Conservation (phyloP, 179 eudicot species). For the Silene coronaria region DNA sequence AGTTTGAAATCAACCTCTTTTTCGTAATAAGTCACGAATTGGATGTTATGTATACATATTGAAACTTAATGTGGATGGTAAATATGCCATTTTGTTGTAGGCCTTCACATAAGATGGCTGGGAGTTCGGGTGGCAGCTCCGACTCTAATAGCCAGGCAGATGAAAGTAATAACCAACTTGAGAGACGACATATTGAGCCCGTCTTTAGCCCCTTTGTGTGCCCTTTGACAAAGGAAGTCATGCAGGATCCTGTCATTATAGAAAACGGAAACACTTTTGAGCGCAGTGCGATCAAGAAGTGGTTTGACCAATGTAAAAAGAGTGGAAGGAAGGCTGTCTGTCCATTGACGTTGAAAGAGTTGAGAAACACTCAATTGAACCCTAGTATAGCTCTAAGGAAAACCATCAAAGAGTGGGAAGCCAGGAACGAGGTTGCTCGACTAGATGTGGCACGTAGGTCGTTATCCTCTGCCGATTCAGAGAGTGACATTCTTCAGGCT, state of each 20-base stretch:
- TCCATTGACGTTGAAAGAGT: conserved; percentile 59
- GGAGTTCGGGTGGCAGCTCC: conserved; percentile 58
- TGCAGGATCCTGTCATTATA: conserved; percentile 80
- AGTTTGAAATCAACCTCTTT: no score
- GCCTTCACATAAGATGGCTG: conserved; percentile 50
- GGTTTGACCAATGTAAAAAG: conserved; percentile 72
- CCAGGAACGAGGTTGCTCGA: conserved; percentile 88
- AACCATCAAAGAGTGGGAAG: conserved; percentile 89
- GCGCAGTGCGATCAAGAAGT: conserved; percentile 89
- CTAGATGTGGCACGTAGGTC: conserved; percentile 75
- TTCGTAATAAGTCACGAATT: no score
- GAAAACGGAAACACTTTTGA: conserved; percentile 85
- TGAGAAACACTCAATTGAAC: conserved; percentile 57
- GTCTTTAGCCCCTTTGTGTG: conserved; percentile 75
- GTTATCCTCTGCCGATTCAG: conserved; percentile 43
- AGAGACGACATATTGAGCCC: conserved; percentile 65
- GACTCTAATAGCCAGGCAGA: conserved; percentile 69
- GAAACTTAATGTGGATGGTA: no score
- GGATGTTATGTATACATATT: no score
- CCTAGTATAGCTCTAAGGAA: conserved; percentile 77
- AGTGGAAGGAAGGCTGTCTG: conserved; percentile 61
- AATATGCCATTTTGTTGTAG: background rate
- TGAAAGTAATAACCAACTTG: conserved; percentile 57
- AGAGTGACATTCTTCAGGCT: conserved; percentile 59
- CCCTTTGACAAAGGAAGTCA: conserved; percentile 74